phyloP scores from a whole-genome alignment of 306 rosid genomes.

The Phaseolus lunatus region DNA sequence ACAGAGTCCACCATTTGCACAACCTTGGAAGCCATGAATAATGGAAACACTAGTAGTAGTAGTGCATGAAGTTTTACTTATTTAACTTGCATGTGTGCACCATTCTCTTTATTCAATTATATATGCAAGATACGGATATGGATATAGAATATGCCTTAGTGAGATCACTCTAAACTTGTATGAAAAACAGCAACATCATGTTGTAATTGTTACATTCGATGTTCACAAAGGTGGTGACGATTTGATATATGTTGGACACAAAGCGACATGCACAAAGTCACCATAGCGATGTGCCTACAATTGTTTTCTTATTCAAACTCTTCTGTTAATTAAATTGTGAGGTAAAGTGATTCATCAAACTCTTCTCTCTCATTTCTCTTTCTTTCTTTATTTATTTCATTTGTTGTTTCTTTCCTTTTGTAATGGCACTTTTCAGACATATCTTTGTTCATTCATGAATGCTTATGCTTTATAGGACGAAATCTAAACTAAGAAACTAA shows the following conservation, averaged over 20 bases:
- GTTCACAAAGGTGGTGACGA: slow-evolving; percentile 43
- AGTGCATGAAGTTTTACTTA: no score
- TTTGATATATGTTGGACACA: not conserved
- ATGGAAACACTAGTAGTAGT: not conserved
- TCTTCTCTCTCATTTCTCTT: no score
- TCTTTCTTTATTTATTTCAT: not conserved
- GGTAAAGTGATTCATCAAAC: not conserved
- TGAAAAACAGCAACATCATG: slow-evolving; percentile 8
- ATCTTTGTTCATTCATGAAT: no score
- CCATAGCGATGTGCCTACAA: not conserved
- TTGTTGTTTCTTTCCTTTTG: not conserved
- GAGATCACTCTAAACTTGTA: not conserved
- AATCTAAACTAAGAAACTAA: not conserved
- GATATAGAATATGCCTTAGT: slow-evolving; percentile 49
- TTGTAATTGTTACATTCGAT: slow-evolving; percentile 39
- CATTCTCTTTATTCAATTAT: not conserved
- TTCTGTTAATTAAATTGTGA: not conserved
- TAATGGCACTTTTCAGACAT: not conserved
- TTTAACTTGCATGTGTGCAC: slow-evolving; percentile 12
- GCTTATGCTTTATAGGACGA: not conserved
- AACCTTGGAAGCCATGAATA: slow-evolving; percentile 44
- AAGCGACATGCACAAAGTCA: slow-evolving; percentile 18
- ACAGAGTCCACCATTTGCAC: slow-evolving; percentile 33
- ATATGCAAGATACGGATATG: slow-evolving; percentile 30
- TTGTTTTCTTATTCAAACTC: slow-evolving; percentile 21